Conservation (phyloP, 1,139 yeast species). For the Taphrina wiesneri region DNA sequence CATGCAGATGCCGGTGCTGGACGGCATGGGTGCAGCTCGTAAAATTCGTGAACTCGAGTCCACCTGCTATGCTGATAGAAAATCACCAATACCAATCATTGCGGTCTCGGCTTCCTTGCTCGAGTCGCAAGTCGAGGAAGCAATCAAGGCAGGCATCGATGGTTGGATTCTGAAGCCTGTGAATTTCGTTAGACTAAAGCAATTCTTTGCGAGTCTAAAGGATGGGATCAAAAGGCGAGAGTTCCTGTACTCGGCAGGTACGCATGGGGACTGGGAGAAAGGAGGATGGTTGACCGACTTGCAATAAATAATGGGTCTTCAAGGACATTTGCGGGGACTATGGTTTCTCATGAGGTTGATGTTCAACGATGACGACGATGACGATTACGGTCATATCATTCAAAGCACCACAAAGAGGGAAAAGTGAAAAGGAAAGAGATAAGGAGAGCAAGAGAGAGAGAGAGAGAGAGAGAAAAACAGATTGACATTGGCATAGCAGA, state of each 20-base stretch:
- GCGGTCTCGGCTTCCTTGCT: conserved; percentile 32
- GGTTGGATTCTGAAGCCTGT: conserved; percentile 35
- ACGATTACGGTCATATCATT: not conserved
- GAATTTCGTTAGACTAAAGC: conserved; percentile 10
- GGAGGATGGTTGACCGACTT: conserved; percentile 31
- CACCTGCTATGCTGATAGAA: conserved; percentile 10
- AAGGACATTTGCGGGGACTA: not conserved
- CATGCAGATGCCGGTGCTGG: conserved; percentile 94
- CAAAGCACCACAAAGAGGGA: not conserved
- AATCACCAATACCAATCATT: conserved; percentile 23
- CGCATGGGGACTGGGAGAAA: conserved; percentile 14
- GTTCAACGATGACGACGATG: not conserved
- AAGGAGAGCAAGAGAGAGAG: not conserved
- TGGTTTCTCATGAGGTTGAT: not conserved
- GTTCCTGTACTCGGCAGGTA: conserved; percentile 13
- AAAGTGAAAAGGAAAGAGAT: not conserved
- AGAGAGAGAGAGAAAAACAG: not conserved
- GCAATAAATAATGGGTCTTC: not conserved
- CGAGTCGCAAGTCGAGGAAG: conserved; percentile 23
- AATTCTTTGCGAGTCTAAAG: conserved; percentile 20
- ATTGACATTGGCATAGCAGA: not conserved
- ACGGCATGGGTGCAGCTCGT: conserved; percentile 53
- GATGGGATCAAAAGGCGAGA: conserved; percentile 2
- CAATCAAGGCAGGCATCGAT: conserved; percentile 22
- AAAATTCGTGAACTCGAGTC: conserved; percentile 27